A percentile compares a stretch with the other conserved stretches of the same genome.
Evolutionary conservation across 2,329 filamentous ascomycete genomes (phyloP).

Genomic region (Cercospora sp.): DNA sequence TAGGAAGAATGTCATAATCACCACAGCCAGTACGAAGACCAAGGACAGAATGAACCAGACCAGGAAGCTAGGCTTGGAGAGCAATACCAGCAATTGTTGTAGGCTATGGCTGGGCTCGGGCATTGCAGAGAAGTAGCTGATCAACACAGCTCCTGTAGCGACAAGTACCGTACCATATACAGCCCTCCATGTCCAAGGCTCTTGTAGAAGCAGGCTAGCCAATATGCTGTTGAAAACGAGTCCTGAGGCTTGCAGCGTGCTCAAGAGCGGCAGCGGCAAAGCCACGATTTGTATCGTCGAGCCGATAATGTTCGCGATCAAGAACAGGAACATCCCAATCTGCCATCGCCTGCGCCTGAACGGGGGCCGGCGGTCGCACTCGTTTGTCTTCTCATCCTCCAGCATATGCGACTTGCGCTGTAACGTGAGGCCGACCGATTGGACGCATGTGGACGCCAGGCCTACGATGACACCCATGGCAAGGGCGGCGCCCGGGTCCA

Average conservation of each 20-base stretch:
- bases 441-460: constrained; percentile 87
- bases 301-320: constrained; percentile 88
- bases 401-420: constrained; percentile 98
- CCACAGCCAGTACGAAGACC: constrained; percentile 68
- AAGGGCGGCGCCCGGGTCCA: constrained; percentile 26
- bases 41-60: constrained; percentile 84
- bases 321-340: constrained; percentile 93
- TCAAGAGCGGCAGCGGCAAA: constrained; percentile 87
- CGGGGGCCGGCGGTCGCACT: constrained; percentile 78
- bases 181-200: constrained; percentile 94
- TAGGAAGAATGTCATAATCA: constrained; percentile 58
- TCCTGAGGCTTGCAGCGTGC: constrained; percentile 90
- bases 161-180: constrained; percentile 86
- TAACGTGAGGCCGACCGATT: constrained; percentile 90
- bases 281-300: constrained; percentile 98
- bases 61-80: constrained; percentile 74
- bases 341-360: constrained; percentile 93
- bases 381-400: constrained; percentile 85
- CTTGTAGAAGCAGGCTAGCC: constrained; percentile 85
- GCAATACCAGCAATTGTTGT: constrained; percentile 73
- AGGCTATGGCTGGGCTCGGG: constrained; percentile 88
- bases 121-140: constrained; percentile 91
- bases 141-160: constrained; percentile 82
- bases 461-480: constrained; percentile 85
- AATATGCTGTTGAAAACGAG: constrained; percentile 99